Evolutionary conservation across 495 filamentous ascomycete genomes (phyloP).

Genomic region (Hypoxylon perforatum): DNA sequence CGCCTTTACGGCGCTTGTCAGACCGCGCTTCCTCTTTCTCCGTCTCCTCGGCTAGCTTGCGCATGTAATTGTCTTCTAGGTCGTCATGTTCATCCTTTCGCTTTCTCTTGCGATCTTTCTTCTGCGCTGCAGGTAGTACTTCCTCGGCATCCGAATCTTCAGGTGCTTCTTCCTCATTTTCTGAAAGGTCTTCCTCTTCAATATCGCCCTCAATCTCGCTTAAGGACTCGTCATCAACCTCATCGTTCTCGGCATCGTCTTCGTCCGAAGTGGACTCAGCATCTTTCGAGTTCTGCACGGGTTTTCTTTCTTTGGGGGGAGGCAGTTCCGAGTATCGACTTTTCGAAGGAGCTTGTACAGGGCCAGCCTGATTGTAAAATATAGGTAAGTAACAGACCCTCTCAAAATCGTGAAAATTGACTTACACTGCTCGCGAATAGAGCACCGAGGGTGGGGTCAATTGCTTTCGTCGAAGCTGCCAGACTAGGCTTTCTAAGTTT

Average conservation of each 20-base stretch:
- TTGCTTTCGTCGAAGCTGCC: constrained; percentile 57
- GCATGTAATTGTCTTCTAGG: constrained; percentile 84
- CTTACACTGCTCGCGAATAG: constrained; percentile 86
- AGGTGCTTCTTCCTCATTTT: constrained; percentile 50
- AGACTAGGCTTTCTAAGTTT: constrained; percentile 47
- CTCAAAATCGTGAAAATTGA: constrained; percentile 18
- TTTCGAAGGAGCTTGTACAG: constrained; percentile 68
- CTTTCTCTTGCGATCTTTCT: constrained; percentile 79
- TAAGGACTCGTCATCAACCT: constrained; percentile 53
- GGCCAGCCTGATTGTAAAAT: constrained; percentile 66
- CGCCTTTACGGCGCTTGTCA: constrained; percentile 58
- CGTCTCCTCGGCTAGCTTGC: constrained; percentile 68
- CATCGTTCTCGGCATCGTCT: constrained; percentile 35
- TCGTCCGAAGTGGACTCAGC: constrained; percentile 42
- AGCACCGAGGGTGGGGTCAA: constrained; percentile 81
- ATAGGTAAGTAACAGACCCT: constrained; percentile 43
- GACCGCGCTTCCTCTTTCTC: constrained; percentile 54
- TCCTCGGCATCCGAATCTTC: constrained; percentile 48
- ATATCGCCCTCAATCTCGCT: constrained; percentile 56
- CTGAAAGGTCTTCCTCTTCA: constrained; percentile 55
- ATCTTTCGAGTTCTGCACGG: constrained; percentile 13
- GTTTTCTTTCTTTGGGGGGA: constrained; percentile 45
- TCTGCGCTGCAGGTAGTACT: constrained; percentile 31
- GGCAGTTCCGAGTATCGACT: constrained; percentile 58
- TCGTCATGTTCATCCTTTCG: constrained; percentile 75